phyloP scores from a whole-genome alignment of 148 eudicot species.

The Spergularia bocconei region DNA sequence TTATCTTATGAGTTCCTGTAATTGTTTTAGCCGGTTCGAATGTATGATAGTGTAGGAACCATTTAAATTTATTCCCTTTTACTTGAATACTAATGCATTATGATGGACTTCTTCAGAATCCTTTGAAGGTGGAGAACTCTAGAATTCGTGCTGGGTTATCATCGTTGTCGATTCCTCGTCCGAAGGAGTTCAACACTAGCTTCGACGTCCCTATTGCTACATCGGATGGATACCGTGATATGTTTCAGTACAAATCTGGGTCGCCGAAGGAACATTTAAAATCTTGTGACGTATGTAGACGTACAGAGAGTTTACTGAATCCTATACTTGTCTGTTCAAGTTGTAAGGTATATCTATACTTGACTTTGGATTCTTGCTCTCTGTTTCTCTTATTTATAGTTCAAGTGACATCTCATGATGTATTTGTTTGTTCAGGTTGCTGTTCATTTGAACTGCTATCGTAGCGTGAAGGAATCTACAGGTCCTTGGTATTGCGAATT shows the following conservation, averaged over 20 bases:
- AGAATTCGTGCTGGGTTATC: slow-evolving; percentile 46
- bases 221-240: slow-evolving; percentile 51
- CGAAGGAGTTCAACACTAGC: slow-evolving; percentile 56
- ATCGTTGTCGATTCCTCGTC: slow-evolving; percentile 46
- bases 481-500: slow-evolving; percentile 98
- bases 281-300: slow-evolving; percentile 80
- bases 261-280: slow-evolving; percentile 49
- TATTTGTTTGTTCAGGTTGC: slow-evolving; percentile 56
- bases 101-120: slow-evolving; percentile 33
- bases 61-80: neutral
- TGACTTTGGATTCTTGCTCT: neutral
- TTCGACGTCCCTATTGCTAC: slow-evolving; percentile 44
- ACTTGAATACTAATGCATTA: neutral
- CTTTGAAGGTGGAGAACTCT: slow-evolving; percentile 41
- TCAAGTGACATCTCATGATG: slow-evolving; percentile 11
- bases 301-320: slow-evolving; percentile 74
- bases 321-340: slow-evolving; percentile 71
- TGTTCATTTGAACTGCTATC: slow-evolving; percentile 88
- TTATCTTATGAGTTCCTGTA: slow-evolving; percentile 12
- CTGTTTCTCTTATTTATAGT: neutral
- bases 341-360: slow-evolving; percentile 72
- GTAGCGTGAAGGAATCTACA: slow-evolving; percentile 64
- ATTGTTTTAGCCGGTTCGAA: neutral
- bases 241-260: slow-evolving; percentile 38
- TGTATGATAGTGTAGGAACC: neutral